phyloP scores from a whole-genome alignment of 306 rosid genomes.

The Calophaca sinica region DNA sequence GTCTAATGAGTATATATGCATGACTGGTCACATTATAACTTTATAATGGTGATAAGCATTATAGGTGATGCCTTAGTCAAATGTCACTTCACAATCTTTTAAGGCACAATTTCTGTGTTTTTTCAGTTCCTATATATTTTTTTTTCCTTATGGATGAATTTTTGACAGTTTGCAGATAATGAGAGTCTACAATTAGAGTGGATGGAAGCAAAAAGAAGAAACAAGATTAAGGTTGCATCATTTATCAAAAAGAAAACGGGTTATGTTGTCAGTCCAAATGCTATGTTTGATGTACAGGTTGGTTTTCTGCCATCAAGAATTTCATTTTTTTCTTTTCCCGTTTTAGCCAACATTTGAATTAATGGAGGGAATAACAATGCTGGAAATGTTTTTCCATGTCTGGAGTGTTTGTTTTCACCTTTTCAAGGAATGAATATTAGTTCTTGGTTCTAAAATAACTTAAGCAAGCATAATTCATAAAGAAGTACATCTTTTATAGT shows the following conservation, averaged over 20 bases:
- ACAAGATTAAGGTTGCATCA: conserved; percentile 80
- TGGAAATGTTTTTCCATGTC: background rate
- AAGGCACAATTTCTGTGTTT: conserved; percentile 2
- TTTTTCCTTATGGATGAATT: conserved; percentile 7
- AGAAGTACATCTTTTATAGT: no score
- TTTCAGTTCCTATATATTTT: background rate
- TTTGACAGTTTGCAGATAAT: conserved; percentile 77
- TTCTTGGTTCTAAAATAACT: conserved; percentile 11
- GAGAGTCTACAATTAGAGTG: conserved; percentile 85
- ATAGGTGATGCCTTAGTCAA: conserved; percentile 23
- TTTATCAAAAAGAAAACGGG: conserved; percentile 87
- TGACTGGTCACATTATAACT: background rate
- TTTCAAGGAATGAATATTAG: background rate
- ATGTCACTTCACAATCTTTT: background rate
- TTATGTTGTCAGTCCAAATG: conserved; percentile 79
- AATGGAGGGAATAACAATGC: conserved; percentile 2
- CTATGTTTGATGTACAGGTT: conserved; percentile 96
- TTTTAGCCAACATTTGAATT: conserved; percentile 10
- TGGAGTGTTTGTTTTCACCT: conserved; percentile 19
- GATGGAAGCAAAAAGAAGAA: conserved; percentile 79
- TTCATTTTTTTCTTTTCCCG: conserved; percentile 22
- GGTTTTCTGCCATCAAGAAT: conserved; percentile 38
- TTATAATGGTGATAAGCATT: conserved; percentile 28
- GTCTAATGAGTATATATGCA: conserved; percentile 15
- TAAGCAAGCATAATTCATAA: background rate